These are phyloP conservation scores for Kernera saxatilis DNA, from an alignment of 345 rosid genomes.

Conservation along the genomic window DNA sequence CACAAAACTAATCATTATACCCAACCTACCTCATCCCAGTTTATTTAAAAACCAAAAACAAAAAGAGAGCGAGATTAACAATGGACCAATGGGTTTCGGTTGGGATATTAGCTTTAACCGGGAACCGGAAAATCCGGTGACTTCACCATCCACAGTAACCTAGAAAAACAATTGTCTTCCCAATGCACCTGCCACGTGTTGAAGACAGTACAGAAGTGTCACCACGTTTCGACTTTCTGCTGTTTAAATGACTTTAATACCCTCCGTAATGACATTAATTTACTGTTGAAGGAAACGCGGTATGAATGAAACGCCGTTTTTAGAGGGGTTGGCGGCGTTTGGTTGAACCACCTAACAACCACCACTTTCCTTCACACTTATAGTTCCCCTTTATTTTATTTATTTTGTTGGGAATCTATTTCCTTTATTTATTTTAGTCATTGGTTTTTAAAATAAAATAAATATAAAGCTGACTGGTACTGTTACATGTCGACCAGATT, in stretches of 20 bases:
- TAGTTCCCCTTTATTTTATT: conserved; percentile 16
- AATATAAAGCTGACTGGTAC: conserved; percentile 10
- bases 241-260: conserved; percentile 6
- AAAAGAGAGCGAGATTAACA: neutral
- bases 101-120: conserved; percentile 30
- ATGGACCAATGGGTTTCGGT: conserved; percentile 19
- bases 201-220: neutral
- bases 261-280: conserved; percentile 17
- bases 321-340: conserved; percentile 65
- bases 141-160: conserved; percentile 30
- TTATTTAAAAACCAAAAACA: conserved; percentile 12
- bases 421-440: conserved; percentile 1
- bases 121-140: conserved; percentile 33
- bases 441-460: neutral
- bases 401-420: conserved; percentile 4
- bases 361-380: conserved; percentile 60
- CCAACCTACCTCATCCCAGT: conserved; percentile 32
- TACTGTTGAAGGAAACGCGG: conserved; percentile 39
- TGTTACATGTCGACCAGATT: neutral
- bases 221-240: conserved; percentile 43
- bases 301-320: conserved; percentile 52
- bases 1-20: conserved; percentile 52
- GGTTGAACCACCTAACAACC: conserved; percentile 98
- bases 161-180: conserved; percentile 28
- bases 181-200: conserved; percentile 39